Base-by-base conservation (phyloP, 305 asterid species). In the Nicotiana rustica region DNA sequence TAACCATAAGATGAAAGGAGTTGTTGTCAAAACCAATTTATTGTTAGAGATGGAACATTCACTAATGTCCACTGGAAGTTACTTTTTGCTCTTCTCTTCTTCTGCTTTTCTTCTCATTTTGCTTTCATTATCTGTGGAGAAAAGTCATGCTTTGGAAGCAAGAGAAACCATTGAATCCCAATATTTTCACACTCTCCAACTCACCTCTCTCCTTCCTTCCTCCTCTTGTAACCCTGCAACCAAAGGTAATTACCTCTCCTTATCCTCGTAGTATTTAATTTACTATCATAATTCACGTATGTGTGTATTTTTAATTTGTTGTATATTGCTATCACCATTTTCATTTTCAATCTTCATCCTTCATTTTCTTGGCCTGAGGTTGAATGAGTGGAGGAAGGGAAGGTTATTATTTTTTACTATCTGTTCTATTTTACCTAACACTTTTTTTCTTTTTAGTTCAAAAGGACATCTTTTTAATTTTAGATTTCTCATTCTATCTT, bases 191-290 rank as follows among this genome's bases (percentile, higher is more conserved):
- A 88, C 96, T 5, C 62, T 91, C 84, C 75, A 87, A 36, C 44
- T 89, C 79, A 86, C 60, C 88, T 84, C 93, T 83, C 88, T 92
- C 2, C 82, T 86, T 6, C 93, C 94, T 49, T 81, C 88, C 67
- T 77, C 91, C 3, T 60, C 85, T 86, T 92, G 96, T 91, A 89
- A 78, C 19, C 81, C 86, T 56, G 70, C 92, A 77, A 52, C 84
- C 33, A 86, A 69, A 84, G 88, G 86, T 91, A 64, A 67, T 52
- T 17, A 41, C 2, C 47, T 55, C 55, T 33, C 25, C 9, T 6
- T 15, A 4, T 12, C 33, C 14, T 15, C 52, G 13, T 6, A 33
- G 10, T 41, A 38, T 67, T 56, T 69, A 69, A 29, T 29, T 18
- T 18, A 18, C 19, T 14, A 55, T n/a, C 4, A 6, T 15, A n/a